A percentile compares a stretch with the other conserved stretches of the same genome.
These are phyloP conservation scores for Acanthamoeba castellanii DNA, from an alignment of 208 protist genomes.

Conservation along the genomic window DNA sequence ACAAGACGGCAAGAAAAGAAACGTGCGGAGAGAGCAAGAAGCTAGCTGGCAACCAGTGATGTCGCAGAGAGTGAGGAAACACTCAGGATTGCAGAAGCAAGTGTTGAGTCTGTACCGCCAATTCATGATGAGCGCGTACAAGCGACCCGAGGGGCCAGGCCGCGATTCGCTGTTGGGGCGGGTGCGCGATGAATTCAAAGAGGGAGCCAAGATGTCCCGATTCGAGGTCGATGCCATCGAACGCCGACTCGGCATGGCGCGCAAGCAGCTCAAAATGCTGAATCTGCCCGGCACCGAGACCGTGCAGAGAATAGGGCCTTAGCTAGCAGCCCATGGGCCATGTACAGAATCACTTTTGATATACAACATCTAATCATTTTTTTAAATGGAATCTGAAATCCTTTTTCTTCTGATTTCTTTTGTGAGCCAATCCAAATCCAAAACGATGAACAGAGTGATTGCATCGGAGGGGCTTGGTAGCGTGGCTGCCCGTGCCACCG, in stretches of 20 bases:
- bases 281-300: slow-evolving; percentile 27
- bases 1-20: too few relatives aligned
- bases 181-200: slow-evolving; percentile 49
- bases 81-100: slow-evolving; percentile 62
- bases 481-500: neutral
- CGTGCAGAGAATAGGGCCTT: neutral
- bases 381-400: neutral
- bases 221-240: slow-evolving; percentile 54
- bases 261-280: slow-evolving; percentile 59
- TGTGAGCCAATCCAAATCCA: neutral
- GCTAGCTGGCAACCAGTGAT: neutral
- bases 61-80: slow-evolving; percentile 23
- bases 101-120: slow-evolving; percentile 35
- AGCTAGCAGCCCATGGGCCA: neutral
- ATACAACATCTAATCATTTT: neutral
- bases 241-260: neutral
- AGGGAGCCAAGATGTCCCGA: slow-evolving; percentile 34
- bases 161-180: slow-evolving; percentile 8
- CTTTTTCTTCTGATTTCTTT: neutral
- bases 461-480: neutral
- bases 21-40: neutral
- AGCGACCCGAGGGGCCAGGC: slow-evolving; percentile 24
- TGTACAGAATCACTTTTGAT: neutral
- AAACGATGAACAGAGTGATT: slow-evolving; percentile 2
- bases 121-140: slow-evolving; percentile 10